phyloP scores from a whole-genome alignment of 352 stramenopile species.

The Discostella stelligera region DNA sequence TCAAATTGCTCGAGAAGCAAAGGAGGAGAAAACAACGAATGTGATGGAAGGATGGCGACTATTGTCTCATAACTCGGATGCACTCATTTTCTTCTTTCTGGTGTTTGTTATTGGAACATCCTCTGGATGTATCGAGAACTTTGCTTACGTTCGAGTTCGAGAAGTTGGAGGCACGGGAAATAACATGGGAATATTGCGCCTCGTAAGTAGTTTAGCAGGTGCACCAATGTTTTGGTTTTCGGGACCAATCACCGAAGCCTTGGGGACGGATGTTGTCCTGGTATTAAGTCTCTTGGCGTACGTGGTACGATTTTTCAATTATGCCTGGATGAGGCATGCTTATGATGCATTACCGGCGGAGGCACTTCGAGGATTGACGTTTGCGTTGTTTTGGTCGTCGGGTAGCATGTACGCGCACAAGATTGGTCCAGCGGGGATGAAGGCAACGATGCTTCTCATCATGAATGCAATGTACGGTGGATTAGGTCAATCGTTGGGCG shows the following conservation, averaged over 20 bases:
- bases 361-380: conserved; percentile 82
- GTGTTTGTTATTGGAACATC: conserved; percentile 85
- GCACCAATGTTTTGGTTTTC: conserved; percentile 87
- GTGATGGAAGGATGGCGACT: conserved; percentile 67
- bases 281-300: conserved; percentile 80
- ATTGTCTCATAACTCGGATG: conserved; percentile 74
- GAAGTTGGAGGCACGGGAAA: conserved; percentile 82
- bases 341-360: conserved; percentile 84
- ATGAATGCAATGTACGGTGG: conserved; percentile 87
- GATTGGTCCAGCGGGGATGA: conserved; percentile 82
- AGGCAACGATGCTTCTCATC: conserved; percentile 84
- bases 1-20: conserved; percentile 15
- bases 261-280: conserved; percentile 82
- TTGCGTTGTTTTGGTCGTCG: conserved; percentile 85
- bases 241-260: conserved; percentile 63
- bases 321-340: conserved; percentile 81
- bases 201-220: conserved; percentile 81
- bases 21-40: conserved; percentile 40
- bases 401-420: conserved; percentile 84
- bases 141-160: conserved; percentile 85
- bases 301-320: conserved; percentile 84
- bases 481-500: conserved; percentile 84
- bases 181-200: conserved; percentile 81
- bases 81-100: conserved; percentile 85
- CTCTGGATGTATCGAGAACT: conserved; percentile 86